These are phyloP conservation scores for Nakazawaea wickerhamii DNA, from an alignment of 805 yeast genomes.

Conservation along the genomic window DNA sequence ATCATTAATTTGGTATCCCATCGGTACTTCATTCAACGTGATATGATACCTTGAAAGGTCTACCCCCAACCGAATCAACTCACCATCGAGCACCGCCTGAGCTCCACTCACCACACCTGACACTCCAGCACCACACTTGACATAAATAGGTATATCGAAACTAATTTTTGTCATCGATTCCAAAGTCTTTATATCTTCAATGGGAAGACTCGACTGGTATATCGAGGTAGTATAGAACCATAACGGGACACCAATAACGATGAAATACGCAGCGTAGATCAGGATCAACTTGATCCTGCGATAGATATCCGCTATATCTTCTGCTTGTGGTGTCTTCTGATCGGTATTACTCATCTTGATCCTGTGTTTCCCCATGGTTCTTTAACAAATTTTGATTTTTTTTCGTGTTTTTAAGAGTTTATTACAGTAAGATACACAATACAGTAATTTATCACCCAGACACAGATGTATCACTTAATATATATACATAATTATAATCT, in stretches of 20 bases:
- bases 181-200: conserved; percentile 32
- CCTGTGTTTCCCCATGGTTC: too few relatives aligned
- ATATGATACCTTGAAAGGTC: conserved; percentile 5
- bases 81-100: conserved; percentile 31
- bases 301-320: background rate
- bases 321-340: background rate
- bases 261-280: conserved; percentile 23
- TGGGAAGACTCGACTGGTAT: conserved; percentile 57
- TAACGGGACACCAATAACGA: conserved; percentile 48
- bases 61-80: conserved; percentile 19
- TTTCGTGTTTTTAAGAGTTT: background rate
- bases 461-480: background rate
- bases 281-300: conserved; percentile 20
- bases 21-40: conserved; percentile 21
- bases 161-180: conserved; percentile 24
- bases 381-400: background rate
- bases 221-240: conserved; percentile 58
- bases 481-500: conserved; percentile 3
- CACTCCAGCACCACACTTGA: too few relatives aligned
- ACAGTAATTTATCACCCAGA: background rate
- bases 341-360: too few relatives aligned
- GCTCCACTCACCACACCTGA: too few relatives aligned
- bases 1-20: conserved; percentile 20
- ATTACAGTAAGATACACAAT: too few relatives aligned
- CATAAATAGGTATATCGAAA: conserved; percentile 38